These are phyloP conservation scores for Ceratocystis cacaofunesta DNA, from an alignment of 2,329 filamentous ascomycete genomes.

Conservation along the genomic window DNA sequence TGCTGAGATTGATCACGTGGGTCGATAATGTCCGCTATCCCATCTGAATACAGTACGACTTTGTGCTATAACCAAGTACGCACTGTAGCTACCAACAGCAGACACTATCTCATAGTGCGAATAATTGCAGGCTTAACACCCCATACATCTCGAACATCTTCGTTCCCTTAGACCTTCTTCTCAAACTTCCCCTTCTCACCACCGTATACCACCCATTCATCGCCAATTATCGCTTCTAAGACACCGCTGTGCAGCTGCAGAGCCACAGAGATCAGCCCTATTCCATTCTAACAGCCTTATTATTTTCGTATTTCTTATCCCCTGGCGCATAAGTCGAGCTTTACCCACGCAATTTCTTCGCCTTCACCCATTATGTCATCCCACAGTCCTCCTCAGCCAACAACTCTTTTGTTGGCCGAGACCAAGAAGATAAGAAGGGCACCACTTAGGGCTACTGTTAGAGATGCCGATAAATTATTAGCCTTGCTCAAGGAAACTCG, in stretches of 20 bases:
- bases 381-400: slow-evolving; percentile 28
- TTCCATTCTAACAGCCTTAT: not conserved
- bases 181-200: not conserved
- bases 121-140: not conserved
- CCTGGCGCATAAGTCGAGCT: not conserved
- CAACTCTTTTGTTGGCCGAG: slow-evolving; percentile 51
- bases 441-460: slow-evolving; percentile 53
- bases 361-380: slow-evolving; percentile 4
- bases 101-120: not conserved
- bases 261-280: not conserved
- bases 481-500: slow-evolving; percentile 59
- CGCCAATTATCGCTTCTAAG: not conserved
- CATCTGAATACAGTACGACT: not conserved
- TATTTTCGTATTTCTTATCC: too few species aligned
- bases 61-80: not conserved
- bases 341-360: not conserved
- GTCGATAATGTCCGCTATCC: not conserved
- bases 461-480: slow-evolving; percentile 73
- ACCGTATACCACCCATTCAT: not conserved
- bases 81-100: not conserved
- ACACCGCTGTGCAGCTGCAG: not conserved
- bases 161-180: not conserved
- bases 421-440: slow-evolving; percentile 56
- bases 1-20: not conserved
- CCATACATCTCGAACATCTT: not conserved